phyloP scores from a whole-genome alignment of 2,329 filamentous ascomycete species.

The Paraconiothyrium sp. region DNA sequence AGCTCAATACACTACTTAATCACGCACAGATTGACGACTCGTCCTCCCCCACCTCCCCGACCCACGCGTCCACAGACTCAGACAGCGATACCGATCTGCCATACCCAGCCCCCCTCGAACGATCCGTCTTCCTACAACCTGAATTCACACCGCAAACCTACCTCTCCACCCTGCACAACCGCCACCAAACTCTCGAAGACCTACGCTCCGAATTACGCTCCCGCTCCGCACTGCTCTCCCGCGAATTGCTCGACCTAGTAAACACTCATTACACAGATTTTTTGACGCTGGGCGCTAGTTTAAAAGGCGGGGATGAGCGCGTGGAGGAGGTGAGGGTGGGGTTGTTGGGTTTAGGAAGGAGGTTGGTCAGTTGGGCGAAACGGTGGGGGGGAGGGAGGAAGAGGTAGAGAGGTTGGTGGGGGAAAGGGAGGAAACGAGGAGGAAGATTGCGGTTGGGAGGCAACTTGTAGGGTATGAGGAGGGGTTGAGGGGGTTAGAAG shows the following conservation, averaged over 20 bases:
- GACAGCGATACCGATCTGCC: constrained; percentile 75
- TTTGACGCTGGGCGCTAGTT: constrained; percentile 79
- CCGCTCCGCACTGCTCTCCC: constrained; percentile 79
- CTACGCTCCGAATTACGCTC: constrained; percentile 85
- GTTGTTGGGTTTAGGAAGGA: constrained; percentile 83
- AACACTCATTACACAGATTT: constrained; percentile 96
- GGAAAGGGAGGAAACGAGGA: constrained; percentile 76
- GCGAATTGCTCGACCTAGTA: constrained; percentile 91
- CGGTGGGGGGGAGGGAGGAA: constrained; percentile 69
- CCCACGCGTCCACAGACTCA: constrained; percentile 55
- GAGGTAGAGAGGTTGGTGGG: constrained; percentile 70
- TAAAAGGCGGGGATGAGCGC: constrained; percentile 88
- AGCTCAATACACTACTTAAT: not conserved
- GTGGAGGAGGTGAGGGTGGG: constrained; percentile 91
- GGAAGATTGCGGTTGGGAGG: constrained; percentile 70
- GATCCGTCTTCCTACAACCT: constrained; percentile 79
- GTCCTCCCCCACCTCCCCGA: constrained; percentile 19
- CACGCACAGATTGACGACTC: constrained; percentile 24
- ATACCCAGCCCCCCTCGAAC: constrained; percentile 85
- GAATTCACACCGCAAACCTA: constrained; percentile 84
- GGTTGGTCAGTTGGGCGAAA: constrained; percentile 75
- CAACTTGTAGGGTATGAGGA: constrained; percentile 73
- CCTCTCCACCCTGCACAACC: constrained; percentile 81
- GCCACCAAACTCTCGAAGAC: constrained; percentile 96
- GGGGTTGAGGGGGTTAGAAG: constrained; percentile 70